Conservation (phyloP, 2,329 filamentous ascomycete species). For the Cercospora janseana region DNA sequence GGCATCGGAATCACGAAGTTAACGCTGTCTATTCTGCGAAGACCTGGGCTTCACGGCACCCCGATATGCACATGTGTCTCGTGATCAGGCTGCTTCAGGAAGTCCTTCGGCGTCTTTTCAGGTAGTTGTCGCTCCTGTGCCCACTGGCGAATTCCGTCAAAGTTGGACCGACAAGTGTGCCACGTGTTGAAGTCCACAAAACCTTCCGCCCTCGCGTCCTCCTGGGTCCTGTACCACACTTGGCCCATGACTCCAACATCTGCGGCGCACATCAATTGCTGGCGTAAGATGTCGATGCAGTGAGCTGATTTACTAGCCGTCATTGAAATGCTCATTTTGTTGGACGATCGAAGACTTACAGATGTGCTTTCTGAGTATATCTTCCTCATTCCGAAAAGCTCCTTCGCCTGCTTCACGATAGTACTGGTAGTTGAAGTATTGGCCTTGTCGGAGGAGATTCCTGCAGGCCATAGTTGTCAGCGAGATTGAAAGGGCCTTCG, state of each 20-base stretch:
- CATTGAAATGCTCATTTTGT: background rate
- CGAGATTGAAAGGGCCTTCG: background rate
- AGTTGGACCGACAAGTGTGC: slow-evolving; percentile 60
- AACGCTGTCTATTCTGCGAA: too few relatives aligned
- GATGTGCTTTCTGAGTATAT: slow-evolving; percentile 56
- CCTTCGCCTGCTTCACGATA: slow-evolving; percentile 53
- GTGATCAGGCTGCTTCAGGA: too few relatives aligned
- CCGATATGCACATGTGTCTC: too few relatives aligned
- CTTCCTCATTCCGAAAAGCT: slow-evolving; percentile 57
- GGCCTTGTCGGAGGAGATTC: slow-evolving; percentile 59
- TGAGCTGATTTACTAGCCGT: slow-evolving; percentile 50
- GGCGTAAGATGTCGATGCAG: slow-evolving; percentile 61
- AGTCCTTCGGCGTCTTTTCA: slow-evolving; percentile 46
- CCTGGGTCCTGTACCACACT: slow-evolving; percentile 54
- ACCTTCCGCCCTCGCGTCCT: slow-evolving; percentile 38
- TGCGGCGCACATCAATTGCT: slow-evolving; percentile 62
- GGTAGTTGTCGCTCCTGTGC: slow-evolving; percentile 55
- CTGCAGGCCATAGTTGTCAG: slow-evolving; percentile 34
- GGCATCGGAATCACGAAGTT: too few relatives aligned
- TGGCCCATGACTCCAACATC: slow-evolving; percentile 62
- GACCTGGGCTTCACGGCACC: too few relatives aligned
- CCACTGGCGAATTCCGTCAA: slow-evolving; percentile 54
- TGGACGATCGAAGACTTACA: slow-evolving; percentile 55
- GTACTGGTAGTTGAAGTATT: slow-evolving; percentile 61
- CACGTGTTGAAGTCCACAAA: slow-evolving; percentile 63